Evolutionary conservation across 148 eudicot genomes (phyloP).

Genomic region (Rhododendron henanense): DNA sequence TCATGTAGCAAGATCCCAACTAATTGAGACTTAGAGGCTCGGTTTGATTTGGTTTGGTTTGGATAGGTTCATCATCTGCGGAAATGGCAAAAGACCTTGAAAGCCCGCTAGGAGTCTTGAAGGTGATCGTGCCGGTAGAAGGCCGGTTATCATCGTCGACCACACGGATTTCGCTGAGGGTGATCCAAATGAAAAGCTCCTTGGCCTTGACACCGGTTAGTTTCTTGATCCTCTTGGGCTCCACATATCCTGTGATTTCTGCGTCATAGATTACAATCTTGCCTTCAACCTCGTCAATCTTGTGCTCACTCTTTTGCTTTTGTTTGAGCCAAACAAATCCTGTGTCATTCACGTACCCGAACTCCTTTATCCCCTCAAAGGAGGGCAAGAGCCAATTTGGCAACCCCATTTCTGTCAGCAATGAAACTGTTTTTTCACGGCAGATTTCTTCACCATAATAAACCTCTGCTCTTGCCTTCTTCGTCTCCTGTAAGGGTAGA

Average conservation of each 20-base stretch:
- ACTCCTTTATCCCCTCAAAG: background rate
- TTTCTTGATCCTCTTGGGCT: background rate
- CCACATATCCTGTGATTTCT: slow-evolving; percentile 2
- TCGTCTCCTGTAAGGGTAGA: background rate
- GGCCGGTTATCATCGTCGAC: background rate
- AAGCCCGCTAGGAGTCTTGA: slow-evolving; percentile 10
- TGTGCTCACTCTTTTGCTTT: background rate
- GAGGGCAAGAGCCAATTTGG: slow-evolving; percentile 5
- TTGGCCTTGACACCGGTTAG: slow-evolving; percentile 4
- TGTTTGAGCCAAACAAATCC: slow-evolving; percentile 7
- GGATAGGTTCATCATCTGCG: background rate
- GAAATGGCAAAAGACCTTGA: slow-evolving; percentile 7
- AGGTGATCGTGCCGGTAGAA: background rate
- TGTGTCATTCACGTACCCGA: slow-evolving; percentile 5
- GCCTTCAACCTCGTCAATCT: slow-evolving; percentile 1
- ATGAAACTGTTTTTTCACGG: background rate
- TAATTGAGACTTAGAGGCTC: background rate
- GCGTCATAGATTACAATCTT: background rate
- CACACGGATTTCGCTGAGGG: background rate
- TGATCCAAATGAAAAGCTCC: slow-evolving; percentile 10
- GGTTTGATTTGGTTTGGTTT: background rate
- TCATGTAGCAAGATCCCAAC: background rate
- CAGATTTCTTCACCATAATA: slow-evolving; percentile 1
- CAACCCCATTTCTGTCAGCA: slow-evolving; percentile 10
- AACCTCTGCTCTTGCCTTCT: slow-evolving; percentile 1